phyloP scores from a whole-genome alignment of 176 grass and related monocot species.

The Oryza glumipatula region DNA sequence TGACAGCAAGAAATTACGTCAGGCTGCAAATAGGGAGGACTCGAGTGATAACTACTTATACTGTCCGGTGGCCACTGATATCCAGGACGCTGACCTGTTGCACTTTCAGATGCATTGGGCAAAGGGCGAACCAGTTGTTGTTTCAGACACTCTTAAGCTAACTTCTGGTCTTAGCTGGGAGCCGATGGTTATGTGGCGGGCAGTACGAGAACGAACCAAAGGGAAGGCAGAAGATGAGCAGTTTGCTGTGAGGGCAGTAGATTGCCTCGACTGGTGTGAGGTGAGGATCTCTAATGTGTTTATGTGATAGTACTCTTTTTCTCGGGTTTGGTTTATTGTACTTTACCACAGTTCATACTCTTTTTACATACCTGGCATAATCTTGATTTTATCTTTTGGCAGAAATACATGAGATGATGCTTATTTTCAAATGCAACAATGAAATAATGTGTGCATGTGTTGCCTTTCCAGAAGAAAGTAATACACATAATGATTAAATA shows the following conservation, averaged over 20 bases:
- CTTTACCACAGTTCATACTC: conserved; percentile 20
- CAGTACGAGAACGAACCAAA: conserved; percentile 61
- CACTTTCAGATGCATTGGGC: conserved; percentile 89
- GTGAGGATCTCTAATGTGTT: conserved; percentile 37
- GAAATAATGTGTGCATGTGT: background rate
- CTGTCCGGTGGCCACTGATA: conserved; percentile 55
- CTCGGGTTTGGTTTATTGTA: background rate
- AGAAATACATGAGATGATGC: background rate
- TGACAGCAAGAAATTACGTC: conserved; percentile 23
- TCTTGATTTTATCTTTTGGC: background rate
- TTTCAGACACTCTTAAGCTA: conserved; percentile 63
- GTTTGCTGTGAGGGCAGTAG: conserved; percentile 58
- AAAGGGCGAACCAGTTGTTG: conserved; percentile 83
- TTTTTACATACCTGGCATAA: background rate
- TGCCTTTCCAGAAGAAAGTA: background rate
- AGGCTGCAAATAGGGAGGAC: conserved; percentile 58
- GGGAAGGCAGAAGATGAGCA: conserved; percentile 46
- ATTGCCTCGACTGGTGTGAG: conserved; percentile 91
- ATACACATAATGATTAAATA: background rate
- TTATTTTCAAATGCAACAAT: background rate
- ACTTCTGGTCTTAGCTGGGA: conserved; percentile 90
- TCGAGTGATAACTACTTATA: conserved; percentile 80
- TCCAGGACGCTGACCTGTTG: conserved; percentile 53
- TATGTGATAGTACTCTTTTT: no score
- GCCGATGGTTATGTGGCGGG: conserved; percentile 92